Percentiles rank a stretch among this genome's conserved stretches.
phyloP scores from a whole-genome alignment of 331 rosid genomes.

The Erythrophleum ivorense region DNA sequence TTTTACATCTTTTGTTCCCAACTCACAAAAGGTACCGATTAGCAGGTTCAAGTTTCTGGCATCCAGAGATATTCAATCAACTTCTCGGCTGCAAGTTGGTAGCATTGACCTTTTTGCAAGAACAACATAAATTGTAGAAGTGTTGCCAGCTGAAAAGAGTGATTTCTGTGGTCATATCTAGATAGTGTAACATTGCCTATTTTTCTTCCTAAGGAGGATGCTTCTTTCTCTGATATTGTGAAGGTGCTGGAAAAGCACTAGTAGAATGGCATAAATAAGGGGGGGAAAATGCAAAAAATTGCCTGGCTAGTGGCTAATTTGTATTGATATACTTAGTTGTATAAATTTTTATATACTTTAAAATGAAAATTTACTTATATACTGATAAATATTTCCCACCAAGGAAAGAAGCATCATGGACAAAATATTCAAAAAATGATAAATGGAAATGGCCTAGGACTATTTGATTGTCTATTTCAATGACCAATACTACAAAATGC shows the following conservation, averaged over 20 bases:
- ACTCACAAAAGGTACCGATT: constrained; percentile 25
- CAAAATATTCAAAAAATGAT: not conserved
- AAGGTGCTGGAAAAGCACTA: not conserved
- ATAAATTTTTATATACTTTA: not conserved
- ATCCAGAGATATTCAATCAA: constrained; percentile 59
- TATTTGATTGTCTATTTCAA: not conserved
- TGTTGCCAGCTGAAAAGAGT: constrained; percentile 11
- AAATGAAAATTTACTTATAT: not conserved
- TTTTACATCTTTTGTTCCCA: not conserved
- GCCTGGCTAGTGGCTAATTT: not conserved
- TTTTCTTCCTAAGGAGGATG: constrained; percentile 5
- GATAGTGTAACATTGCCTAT: not conserved
- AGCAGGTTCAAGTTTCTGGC: constrained; percentile 82
- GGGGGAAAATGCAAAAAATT: not conserved
- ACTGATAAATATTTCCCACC: not conserved
- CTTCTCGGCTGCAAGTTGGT: constrained; percentile 80
- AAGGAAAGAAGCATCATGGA: not conserved
- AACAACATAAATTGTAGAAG: constrained; percentile 30
- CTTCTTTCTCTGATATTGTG: not conserved
- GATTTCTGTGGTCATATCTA: not conserved
- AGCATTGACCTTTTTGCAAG: constrained; percentile 80
- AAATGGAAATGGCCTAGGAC: not conserved
- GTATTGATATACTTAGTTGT: not conserved
- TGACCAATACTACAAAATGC: too few species aligned
- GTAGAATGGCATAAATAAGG: not conserved